phyloP scores from a whole-genome alignment of 306 rosid genomes.

The Abrus precatorius region DNA sequence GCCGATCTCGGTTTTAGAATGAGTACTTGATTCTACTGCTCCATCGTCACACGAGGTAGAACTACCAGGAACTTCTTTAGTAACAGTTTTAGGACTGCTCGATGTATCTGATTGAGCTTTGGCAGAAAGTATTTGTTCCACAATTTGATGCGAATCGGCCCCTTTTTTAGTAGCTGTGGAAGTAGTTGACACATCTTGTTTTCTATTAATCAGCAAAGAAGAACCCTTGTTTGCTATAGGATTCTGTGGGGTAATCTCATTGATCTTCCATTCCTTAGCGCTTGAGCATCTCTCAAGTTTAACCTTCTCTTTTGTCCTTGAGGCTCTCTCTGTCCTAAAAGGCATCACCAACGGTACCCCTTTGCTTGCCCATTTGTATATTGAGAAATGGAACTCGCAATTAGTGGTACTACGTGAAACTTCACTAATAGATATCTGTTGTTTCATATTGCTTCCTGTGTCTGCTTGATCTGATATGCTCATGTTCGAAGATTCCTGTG shows the following conservation, averaged over 20 bases:
- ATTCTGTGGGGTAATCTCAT: slow-evolving; percentile 45
- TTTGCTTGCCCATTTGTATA: slow-evolving; percentile 95
- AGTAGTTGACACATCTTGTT: slow-evolving; percentile 52
- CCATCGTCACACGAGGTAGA: slow-evolving; percentile 21
- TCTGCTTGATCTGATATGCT: slow-evolving; percentile 51
- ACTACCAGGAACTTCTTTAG: slow-evolving; percentile 40
- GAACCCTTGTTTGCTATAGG: slow-evolving; percentile 45
- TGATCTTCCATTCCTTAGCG: slow-evolving; percentile 47
- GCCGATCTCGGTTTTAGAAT: slow-evolving; percentile 44
- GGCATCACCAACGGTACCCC: slow-evolving; percentile 76
- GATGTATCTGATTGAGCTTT: slow-evolving; percentile 45
- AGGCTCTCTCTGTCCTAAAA: slow-evolving; percentile 61
- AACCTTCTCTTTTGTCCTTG: slow-evolving; percentile 58
- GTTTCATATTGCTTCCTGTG: slow-evolving; percentile 52
- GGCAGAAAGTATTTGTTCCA: slow-evolving; percentile 47
- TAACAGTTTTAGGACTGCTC: slow-evolving; percentile 44
- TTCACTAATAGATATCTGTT: slow-evolving; percentile 50
- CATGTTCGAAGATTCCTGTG: slow-evolving; percentile 53
- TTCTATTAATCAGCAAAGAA: slow-evolving; percentile 37
- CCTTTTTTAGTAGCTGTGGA: slow-evolving; percentile 32
- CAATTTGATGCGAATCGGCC: slow-evolving; percentile 44
- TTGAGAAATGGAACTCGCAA: slow-evolving; percentile 86
- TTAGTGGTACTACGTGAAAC: slow-evolving; percentile 46
- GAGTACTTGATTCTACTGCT: slow-evolving; percentile 49
- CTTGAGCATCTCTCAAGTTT: slow-evolving; percentile 59